Base-by-base conservation (phyloP, 2,329 filamentous ascomycete genomes). In the Clonostachys chloroleuca region DNA sequence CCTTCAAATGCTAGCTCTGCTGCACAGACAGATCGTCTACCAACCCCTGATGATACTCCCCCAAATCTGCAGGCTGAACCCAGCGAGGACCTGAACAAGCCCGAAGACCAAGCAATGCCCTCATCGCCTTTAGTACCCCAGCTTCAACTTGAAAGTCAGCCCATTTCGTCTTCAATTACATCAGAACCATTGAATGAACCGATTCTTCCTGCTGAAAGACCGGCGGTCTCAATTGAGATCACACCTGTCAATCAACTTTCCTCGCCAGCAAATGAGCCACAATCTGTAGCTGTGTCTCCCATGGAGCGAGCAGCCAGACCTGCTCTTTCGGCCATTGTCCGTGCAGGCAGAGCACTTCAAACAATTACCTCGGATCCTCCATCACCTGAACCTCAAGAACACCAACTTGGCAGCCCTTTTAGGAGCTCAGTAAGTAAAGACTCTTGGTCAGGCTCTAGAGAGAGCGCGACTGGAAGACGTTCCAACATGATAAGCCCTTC, bases 291-390 rank as follows among this genome's bases (percentile, higher is more conserved):
- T 16, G 59, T 59, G 41, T 42, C 49, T 5, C 42, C 52, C 17
- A n/a, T 39, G 14, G 61, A 65, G 12, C 61, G 60, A 37, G 61
- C 58, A 3, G 50, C 54, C 13, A 70, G 75, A 9, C 73, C 75
- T 24, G 67, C 65, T 6, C 63, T 83, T 1, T 81, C 78, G 6
- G 78, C 80, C 2, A 81, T 81, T 35, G 74, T 83, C n/a, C 70
- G 78, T 42, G 79, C 72, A 24, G 79, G 78, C 4, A 68, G 76
- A 43, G 77, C 73, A 33, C 61, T 83, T 13, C 79, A 82, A 55
- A 78, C 71, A 49, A 74, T 83, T 36, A 78, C 80, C 12, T 81
- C 78, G 0, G 79, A 82, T 51, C 75, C 77, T 8, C 77, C 78
- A 1, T 81, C 80, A 0, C 79, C 80, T 2, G 74, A 75, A 44